Conservation (phyloP, 106 monocot species). For the Dendrobium nobile region DNA sequence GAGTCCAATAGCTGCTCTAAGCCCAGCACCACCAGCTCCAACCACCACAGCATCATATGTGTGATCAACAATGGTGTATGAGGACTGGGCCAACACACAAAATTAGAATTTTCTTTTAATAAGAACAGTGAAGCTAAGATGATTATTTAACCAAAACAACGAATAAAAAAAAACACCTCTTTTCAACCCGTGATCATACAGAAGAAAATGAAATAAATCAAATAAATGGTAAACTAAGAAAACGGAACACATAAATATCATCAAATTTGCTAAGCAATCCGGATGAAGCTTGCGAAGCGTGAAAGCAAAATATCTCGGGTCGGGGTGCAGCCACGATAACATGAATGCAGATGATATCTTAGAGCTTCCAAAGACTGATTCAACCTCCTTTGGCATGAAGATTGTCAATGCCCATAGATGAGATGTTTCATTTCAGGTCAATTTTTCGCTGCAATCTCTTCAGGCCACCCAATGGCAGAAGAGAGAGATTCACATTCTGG, state of each 20-base stretch:
- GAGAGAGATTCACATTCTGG: too few species aligned
- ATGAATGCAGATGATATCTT: background rate
- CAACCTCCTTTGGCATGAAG: background rate
- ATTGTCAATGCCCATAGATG: too few species aligned
- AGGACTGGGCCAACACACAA: slow-evolving; percentile 16
- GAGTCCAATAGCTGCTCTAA: slow-evolving; percentile 63
- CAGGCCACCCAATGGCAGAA: background rate
- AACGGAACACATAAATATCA: background rate
- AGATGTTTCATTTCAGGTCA: background rate
- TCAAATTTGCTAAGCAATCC: background rate
- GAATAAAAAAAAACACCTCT: background rate
- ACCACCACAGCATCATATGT: slow-evolving; percentile 79
- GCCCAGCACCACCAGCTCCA: slow-evolving; percentile 75
- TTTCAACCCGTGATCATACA: background rate
- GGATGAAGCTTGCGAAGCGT: background rate
- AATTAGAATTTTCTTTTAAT: slow-evolving; percentile 2
- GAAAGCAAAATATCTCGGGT: background rate
- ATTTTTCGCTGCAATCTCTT: background rate
- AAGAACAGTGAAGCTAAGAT: background rate
- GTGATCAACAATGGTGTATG: slow-evolving; percentile 70
- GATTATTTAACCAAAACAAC: background rate
- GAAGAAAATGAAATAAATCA: background rate
- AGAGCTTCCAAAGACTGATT: background rate
- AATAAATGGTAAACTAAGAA: background rate
- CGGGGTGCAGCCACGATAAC: background rate